Evolutionary conservation across 305 asterid genomes (phyloP).

Genomic region (Ilex paraguariensis): DNA sequence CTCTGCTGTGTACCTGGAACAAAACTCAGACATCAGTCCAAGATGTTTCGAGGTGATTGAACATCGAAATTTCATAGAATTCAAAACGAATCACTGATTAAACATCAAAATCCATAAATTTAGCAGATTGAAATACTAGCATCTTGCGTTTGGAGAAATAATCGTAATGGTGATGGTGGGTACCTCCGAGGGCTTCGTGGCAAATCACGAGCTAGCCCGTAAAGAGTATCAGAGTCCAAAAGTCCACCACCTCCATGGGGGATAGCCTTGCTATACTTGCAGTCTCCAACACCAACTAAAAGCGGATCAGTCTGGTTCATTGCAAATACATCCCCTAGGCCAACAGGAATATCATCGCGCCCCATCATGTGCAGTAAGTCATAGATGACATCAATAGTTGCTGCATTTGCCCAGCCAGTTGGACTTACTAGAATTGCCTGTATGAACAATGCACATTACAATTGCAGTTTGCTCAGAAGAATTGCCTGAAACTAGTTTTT

Average conservation of each 20-base stretch:
- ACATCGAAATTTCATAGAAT: too few species aligned
- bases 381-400: slow-evolving; percentile 71
- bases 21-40: slow-evolving; percentile 4
- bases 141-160: too few species aligned
- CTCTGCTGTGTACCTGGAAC: slow-evolving; percentile 66
- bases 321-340: slow-evolving; percentile 67
- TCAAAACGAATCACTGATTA: too few species aligned
- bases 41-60: too few species aligned
- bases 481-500: too few species aligned
- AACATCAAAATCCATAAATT: background rate
- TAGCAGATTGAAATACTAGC: too few species aligned
- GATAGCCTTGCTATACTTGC: slow-evolving; percentile 65
- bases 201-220: slow-evolving; percentile 67
- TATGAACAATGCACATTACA: background rate
- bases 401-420: slow-evolving; percentile 90
- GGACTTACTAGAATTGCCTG: slow-evolving; percentile 82
- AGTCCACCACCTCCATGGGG: slow-evolving; percentile 90
- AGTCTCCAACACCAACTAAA: slow-evolving; percentile 57
- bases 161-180: background rate
- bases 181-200: slow-evolving; percentile 91
- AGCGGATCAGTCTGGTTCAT: slow-evolving; percentile 49
- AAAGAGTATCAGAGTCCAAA: slow-evolving; percentile 80
- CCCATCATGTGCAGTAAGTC: slow-evolving; percentile 96
- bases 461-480: too few species aligned
- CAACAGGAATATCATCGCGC: slow-evolving; percentile 81